These are phyloP conservation scores for Chlorella sp. DNA, from an alignment of 139 green algal genomes.

Conservation along the genomic window DNA sequence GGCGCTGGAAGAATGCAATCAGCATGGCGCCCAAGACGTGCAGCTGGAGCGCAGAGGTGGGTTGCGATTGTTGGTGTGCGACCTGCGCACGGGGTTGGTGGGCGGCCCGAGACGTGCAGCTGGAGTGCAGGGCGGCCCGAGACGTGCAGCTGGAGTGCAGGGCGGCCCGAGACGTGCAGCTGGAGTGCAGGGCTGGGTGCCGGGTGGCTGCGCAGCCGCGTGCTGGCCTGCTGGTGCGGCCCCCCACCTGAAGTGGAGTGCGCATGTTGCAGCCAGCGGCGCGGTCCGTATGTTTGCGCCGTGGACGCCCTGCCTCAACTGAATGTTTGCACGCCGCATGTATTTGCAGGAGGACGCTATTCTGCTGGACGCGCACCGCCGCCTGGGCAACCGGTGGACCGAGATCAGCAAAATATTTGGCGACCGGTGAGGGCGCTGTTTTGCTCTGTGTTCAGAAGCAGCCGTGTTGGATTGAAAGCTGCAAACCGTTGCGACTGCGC, in stretches of 20 bases:
- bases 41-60: constrained; percentile 35
- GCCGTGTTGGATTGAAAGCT: too few species aligned
- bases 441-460: too few species aligned
- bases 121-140: neutral
- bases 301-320: too few species aligned
- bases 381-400: constrained; percentile 58
- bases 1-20: constrained; percentile 77
- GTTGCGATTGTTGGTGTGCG: neutral
- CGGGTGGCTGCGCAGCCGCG: too few species aligned
- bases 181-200: neutral
- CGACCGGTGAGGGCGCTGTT: constrained; percentile 27
- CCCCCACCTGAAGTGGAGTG: too few species aligned
- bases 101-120: neutral
- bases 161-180: neutral
- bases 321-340: neutral
- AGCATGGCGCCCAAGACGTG: constrained; percentile 48
- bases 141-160: neutral
- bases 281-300: too few species aligned
- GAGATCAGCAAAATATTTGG: constrained; percentile 55
- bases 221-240: too few species aligned
- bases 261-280: too few species aligned
- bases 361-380: constrained; percentile 31
- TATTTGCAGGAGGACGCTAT: constrained; percentile 10
- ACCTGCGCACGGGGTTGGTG: too few species aligned
- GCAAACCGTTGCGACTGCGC: too few species aligned